phyloP scores from a whole-genome alignment of 805 yeast species.

The Scheffersomyces lignosus region DNA sequence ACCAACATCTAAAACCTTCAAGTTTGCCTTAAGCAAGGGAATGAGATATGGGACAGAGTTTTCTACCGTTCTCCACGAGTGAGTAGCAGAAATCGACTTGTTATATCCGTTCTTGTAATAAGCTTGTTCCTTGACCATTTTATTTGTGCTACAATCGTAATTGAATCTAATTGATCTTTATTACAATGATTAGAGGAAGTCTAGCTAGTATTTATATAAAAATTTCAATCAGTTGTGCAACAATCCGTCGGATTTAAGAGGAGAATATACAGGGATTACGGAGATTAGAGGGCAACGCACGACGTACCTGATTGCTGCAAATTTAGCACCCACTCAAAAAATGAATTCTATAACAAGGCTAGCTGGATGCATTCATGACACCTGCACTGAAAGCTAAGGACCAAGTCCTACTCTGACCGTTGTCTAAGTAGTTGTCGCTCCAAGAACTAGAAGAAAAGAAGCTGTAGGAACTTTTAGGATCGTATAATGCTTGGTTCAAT shows the following conservation, averaged over 20 bases:
- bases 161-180: too few relatives aligned
- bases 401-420: constrained; percentile 4
- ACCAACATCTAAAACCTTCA: constrained; percentile 39
- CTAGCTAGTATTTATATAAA: too few relatives aligned
- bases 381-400: constrained; percentile 5
- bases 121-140: constrained; percentile 15
- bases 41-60: constrained; percentile 26
- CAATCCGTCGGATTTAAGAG: too few relatives aligned
- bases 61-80: constrained; percentile 33
- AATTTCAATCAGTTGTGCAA: too few relatives aligned
- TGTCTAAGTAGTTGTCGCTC: constrained; percentile 1
- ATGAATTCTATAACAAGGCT: too few relatives aligned
- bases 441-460: background rate
- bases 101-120: constrained; percentile 25
- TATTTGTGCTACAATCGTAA: background rate
- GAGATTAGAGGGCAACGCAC: too few relatives aligned
- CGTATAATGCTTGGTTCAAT: constrained; percentile 5
- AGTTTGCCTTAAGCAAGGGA: constrained; percentile 23
- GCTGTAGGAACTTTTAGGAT: constrained; percentile 1
- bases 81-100: constrained; percentile 24
- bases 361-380: background rate
- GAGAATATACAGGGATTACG: too few relatives aligned
- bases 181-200: too few relatives aligned
- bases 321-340: too few relatives aligned
- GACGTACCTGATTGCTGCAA: too few relatives aligned